phyloP scores from a whole-genome alignment of 2,329 filamentous ascomycete species.

The Grosmannia huntii region DNA sequence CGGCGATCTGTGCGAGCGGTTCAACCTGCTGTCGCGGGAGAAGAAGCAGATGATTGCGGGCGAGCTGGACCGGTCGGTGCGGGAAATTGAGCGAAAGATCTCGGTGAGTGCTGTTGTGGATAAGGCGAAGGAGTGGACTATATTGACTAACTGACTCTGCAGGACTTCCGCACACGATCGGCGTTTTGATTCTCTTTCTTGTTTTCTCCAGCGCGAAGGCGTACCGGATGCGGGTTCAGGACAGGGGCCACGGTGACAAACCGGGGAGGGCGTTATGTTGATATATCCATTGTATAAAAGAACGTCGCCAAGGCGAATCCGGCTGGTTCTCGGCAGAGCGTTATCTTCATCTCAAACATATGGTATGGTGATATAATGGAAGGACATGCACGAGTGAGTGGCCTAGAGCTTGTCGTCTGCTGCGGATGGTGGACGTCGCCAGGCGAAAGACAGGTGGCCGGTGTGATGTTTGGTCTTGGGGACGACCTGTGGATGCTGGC shows the following conservation, averaged over 20 bases:
- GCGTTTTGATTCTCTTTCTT: slow-evolving; percentile 26
- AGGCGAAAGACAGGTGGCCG: background rate
- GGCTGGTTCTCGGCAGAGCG: background rate
- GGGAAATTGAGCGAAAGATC: slow-evolving; percentile 94
- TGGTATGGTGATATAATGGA: background rate
- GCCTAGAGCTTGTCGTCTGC: background rate
- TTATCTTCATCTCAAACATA: background rate
- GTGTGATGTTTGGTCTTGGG: background rate
- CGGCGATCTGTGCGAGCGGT: slow-evolving; percentile 90
- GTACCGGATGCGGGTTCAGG: background rate
- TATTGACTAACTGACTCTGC: background rate
- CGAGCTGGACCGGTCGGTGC: slow-evolving; percentile 78
- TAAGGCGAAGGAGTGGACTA: background rate
- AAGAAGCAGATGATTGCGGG: slow-evolving; percentile 92
- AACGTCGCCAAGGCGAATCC: background rate
- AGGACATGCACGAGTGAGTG: background rate
- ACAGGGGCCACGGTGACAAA: background rate
- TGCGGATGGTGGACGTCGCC: background rate
- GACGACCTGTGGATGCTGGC: slow-evolving; percentile 41
- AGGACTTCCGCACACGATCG: slow-evolving; percentile 47
- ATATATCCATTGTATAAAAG: background rate
- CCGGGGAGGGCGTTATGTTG: background rate
- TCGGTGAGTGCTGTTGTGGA: slow-evolving; percentile 27
- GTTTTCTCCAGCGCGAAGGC: background rate
- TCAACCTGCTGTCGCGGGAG: slow-evolving; percentile 68